A percentile compares a stretch with the other conserved stretches of the same genome.
Conservation (phyloP, 768 basidiomycete genomes). For the Lactifluus rugatus region DNA sequence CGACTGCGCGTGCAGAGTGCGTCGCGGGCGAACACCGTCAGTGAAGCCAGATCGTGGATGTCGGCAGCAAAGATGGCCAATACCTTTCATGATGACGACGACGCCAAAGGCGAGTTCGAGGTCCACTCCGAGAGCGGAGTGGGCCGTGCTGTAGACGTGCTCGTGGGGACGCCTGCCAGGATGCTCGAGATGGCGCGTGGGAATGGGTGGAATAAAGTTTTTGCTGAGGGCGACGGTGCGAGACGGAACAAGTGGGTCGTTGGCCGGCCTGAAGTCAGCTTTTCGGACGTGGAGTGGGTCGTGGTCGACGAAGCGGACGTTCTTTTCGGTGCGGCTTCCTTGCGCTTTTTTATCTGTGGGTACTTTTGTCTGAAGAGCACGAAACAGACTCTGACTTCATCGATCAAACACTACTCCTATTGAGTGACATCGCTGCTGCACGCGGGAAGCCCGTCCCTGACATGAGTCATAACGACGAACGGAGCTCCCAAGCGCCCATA, state of each 20-base stretch:
- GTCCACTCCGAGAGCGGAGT: conserved; percentile 14
- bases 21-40: conserved; percentile 44
- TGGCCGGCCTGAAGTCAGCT: conserved; percentile 53
- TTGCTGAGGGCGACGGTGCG: conserved; percentile 22
- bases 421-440: conserved; percentile 61
- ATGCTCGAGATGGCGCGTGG: conserved; percentile 50
- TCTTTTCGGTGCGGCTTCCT: conserved; percentile 55
- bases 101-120: conserved; percentile 18
- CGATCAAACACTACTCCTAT: conserved; percentile 55
- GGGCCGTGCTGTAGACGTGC: conserved; percentile 38
- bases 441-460: conserved; percentile 39
- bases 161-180: conserved; percentile 59
- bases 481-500: not conserved
- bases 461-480: not conserved
- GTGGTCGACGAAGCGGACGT: conserved; percentile 89
- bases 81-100: conserved; percentile 22
- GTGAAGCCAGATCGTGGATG: conserved; percentile 12
- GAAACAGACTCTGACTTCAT: conserved; percentile 70
- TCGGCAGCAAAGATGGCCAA: conserved; percentile 44
- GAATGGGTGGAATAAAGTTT: conserved; percentile 43
- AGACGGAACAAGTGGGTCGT: conserved; percentile 28
- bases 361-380: not conserved
- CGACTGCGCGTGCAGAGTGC: conserved; percentile 71
- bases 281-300: conserved; percentile 77
- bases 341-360: not conserved